Percentiles rank a stretch among this genome's conserved stretches.
These are phyloP conservation scores for Herpetospermum pedunculosum DNA, from an alignment of 306 rosid genomes.

Conservation along the genomic window DNA sequence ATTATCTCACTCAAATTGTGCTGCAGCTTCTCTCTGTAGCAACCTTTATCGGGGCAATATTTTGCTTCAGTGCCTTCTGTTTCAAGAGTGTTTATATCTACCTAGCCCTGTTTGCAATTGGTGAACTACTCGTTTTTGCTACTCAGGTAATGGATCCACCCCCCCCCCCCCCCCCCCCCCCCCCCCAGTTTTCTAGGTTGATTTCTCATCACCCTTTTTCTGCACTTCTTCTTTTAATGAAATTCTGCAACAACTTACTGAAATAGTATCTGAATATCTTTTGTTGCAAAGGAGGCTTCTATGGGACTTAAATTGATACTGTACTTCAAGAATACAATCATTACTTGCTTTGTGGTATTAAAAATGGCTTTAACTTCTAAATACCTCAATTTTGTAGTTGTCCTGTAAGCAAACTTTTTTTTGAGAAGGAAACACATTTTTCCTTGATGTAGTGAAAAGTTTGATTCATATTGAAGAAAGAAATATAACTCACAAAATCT, in stretches of 20 bases:
- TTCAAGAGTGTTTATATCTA: conserved; percentile 48
- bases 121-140: conserved; percentile 80
- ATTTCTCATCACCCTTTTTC: neutral
- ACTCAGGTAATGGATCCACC: conserved; percentile 46
- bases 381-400: neutral
- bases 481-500: neutral
- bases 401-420: neutral
- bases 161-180: neutral
- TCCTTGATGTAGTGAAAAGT: neutral
- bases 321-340: neutral
- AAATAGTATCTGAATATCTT: neutral
- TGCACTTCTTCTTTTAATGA: neutral
- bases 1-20: neutral
- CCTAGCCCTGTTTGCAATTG: conserved; percentile 52
- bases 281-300: neutral
- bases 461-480: neutral
- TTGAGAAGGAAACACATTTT: neutral
- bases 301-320: neutral
- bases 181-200: neutral
- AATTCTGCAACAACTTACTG: neutral
- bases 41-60: conserved; percentile 70
- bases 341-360: neutral
- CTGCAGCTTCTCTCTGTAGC: conserved; percentile 79
- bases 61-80: conserved; percentile 76
- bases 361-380: neutral